Evolutionary conservation across 2,329 filamentous ascomycete genomes (phyloP).

Genomic region (Venturia carpophila): DNA sequence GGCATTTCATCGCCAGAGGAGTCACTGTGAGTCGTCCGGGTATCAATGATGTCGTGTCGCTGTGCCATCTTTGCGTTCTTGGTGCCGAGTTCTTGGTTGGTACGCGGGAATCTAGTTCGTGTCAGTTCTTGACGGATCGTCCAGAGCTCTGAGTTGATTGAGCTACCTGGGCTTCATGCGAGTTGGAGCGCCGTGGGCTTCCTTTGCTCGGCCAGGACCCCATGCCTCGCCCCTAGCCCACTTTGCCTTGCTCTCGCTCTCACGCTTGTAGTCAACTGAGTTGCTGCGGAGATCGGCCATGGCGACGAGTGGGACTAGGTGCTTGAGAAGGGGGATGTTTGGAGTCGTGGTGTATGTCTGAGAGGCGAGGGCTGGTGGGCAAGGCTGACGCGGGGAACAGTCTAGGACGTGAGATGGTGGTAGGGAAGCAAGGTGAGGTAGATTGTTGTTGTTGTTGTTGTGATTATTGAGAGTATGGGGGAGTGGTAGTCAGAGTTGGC

Average conservation of each 20-base stretch:
- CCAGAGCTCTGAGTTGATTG: not conserved
- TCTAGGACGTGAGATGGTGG: not conserved
- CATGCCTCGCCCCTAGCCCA: slow-evolving; percentile 41
- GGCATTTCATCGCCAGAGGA: slow-evolving; percentile 40
- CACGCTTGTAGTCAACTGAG: slow-evolving; percentile 46
- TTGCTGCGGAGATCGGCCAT: slow-evolving; percentile 45
- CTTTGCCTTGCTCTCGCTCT: slow-evolving; percentile 43
- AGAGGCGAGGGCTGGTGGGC: not conserved
- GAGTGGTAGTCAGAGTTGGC: not conserved
- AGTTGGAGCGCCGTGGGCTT: slow-evolving; percentile 19
- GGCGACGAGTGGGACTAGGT: slow-evolving; percentile 8
- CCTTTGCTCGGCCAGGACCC: slow-evolving; percentile 29
- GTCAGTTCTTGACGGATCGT: not conserved
- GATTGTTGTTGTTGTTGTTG: slow-evolving; percentile 4
- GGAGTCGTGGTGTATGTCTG: not conserved
- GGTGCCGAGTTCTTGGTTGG: slow-evolving; percentile 16
- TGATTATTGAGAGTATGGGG: not conserved
- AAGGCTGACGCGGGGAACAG: slow-evolving; percentile 1
- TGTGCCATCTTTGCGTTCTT: slow-evolving; percentile 14
- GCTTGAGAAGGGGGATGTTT: not conserved
- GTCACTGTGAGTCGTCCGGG: slow-evolving; percentile 24
- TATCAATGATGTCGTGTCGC: slow-evolving; percentile 28
- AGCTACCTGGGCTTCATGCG: slow-evolving; percentile 26
- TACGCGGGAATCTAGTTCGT: slow-evolving; percentile 11
- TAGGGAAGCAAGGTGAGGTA: not conserved